Percentiles rank a stretch among this genome's conserved stretches.
These are phyloP conservation scores for Nakazawaea peltata DNA, from an alignment of 805 yeast species.

Conservation along the genomic window DNA sequence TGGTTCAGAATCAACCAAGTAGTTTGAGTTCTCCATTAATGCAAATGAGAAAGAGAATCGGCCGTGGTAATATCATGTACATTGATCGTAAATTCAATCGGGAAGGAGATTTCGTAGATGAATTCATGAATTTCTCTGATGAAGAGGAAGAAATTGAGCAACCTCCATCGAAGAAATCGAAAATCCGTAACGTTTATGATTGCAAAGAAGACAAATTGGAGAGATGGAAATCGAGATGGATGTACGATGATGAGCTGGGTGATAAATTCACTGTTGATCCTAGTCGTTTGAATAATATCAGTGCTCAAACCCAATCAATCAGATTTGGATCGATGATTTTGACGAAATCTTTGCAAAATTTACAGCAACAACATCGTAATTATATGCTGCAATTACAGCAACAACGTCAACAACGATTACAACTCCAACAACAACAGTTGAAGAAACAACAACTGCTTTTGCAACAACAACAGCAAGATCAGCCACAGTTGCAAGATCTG, in stretches of 20 bases:
- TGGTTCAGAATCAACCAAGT: constrained; percentile 16
- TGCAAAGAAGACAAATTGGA: constrained; percentile 23
- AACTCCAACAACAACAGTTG: constrained; percentile 22
- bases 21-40: constrained; percentile 42
- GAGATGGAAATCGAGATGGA: constrained; percentile 41
- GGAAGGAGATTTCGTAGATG: constrained; percentile 27
- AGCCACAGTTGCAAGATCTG: constrained; percentile 21
- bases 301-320: constrained; percentile 81
- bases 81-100: constrained; percentile 55
- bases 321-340: constrained; percentile 88
- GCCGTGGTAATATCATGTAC: constrained; percentile 62
- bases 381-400: constrained; percentile 20
- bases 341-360: constrained; percentile 61
- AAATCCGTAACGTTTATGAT: constrained; percentile 24
- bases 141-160: constrained; percentile 11
- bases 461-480: constrained; percentile 21
- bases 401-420: constrained; percentile 22
- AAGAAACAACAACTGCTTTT: constrained; percentile 2
- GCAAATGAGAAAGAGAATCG: constrained; percentile 66
- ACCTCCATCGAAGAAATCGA: constrained; percentile 10
- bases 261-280: constrained; percentile 43
- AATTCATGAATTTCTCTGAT: constrained; percentile 32
- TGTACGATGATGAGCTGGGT: constrained; percentile 41
- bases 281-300: constrained; percentile 70
- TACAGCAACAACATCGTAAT: constrained; percentile 24